Evolutionary conservation across 345 rosid genomes (phyloP), one percentile per base, ranked within the genome.

Genomic region (Crucihimalaya himalaica): DNA sequence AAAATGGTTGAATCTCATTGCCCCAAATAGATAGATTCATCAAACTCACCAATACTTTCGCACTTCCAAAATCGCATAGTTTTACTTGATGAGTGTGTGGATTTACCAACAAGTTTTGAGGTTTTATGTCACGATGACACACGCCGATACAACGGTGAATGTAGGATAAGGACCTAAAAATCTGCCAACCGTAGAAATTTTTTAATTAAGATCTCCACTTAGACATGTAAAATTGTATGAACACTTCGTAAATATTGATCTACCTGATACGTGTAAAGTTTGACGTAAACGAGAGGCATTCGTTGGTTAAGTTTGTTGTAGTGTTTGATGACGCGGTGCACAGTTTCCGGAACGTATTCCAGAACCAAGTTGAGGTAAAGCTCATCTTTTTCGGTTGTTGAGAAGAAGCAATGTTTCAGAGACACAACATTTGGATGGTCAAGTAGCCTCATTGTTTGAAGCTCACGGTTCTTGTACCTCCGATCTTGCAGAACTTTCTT

Each of bases 81-180:
- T 95, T 95, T 78, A 95, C 83, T 86, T 92, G 99, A 82, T 92
- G 99, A 11, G 97, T 92, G 68, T 95, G 99, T 28, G 99, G 99
- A 61, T 95, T 95, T 29, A 95, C 99, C 91, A 95, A 78, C 77
- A 95, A 90, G 78, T 95, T 95, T 78, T 95, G 99, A 68, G 99
- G 97, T 73, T 95, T 95, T 20, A 95, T 92, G 83, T 95, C 99
- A 18, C 99, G 89, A 73, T 95, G 99, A 66, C 97, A 92, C 46
- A 95, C 91, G 16, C 96, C 93, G 32, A 92, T 90, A 59, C 88
- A 75, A 42, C 92, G 83, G 76, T 95, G 99, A 80, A 95, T 84
- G 77, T 91, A 95, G 40, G 97, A 84, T 79, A 95, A 79, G 10
- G 99, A 89, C 79, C 99, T 87, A 80, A 87, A 90, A 63, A 92